Conservation (phyloP, 2,329 filamentous ascomycete genomes). For the Aschersonia sp. region DNA sequence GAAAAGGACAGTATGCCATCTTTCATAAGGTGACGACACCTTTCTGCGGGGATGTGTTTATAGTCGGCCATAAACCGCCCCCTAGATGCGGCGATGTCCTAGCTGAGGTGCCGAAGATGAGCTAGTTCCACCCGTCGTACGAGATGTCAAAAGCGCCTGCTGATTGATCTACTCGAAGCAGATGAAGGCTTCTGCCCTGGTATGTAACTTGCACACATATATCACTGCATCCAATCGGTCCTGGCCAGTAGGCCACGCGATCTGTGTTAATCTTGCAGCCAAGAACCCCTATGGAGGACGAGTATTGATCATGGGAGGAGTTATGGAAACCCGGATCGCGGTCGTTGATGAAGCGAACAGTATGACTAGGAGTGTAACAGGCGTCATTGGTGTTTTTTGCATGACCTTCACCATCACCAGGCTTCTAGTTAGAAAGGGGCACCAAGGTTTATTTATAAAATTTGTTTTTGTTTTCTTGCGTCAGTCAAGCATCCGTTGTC, state of each 20-base stretch:
- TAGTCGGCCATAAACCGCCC: constrained; percentile 36
- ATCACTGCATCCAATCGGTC: constrained; percentile 34
- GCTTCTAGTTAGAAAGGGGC: no score
- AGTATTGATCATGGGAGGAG: constrained; percentile 42
- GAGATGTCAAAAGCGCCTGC: constrained; percentile 42
- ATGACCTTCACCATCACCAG: no score
- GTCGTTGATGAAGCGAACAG: neutral
- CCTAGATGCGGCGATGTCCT: constrained; percentile 28
- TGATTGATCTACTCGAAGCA: constrained; percentile 43
- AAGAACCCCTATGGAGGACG: constrained; percentile 40
- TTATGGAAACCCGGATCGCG: constrained; percentile 15
- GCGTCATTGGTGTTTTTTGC: no score
- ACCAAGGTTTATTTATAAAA: no score
- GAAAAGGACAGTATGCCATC: constrained; percentile 36
- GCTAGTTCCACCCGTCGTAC: constrained; percentile 48
- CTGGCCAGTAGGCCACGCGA: constrained; percentile 47
- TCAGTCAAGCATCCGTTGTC: neutral
- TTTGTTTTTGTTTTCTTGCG: neutral
- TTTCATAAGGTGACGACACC: constrained; percentile 35
- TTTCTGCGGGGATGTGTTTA: constrained; percentile 28
- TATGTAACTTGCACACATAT: constrained; percentile 41
- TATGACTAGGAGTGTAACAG: neutral
- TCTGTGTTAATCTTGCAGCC: constrained; percentile 47
- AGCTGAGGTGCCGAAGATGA: constrained; percentile 34
- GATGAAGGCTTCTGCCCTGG: no score